Conservation (phyloP, 2,329 filamentous ascomycete species). For the Epichloe coenophiala region DNA sequence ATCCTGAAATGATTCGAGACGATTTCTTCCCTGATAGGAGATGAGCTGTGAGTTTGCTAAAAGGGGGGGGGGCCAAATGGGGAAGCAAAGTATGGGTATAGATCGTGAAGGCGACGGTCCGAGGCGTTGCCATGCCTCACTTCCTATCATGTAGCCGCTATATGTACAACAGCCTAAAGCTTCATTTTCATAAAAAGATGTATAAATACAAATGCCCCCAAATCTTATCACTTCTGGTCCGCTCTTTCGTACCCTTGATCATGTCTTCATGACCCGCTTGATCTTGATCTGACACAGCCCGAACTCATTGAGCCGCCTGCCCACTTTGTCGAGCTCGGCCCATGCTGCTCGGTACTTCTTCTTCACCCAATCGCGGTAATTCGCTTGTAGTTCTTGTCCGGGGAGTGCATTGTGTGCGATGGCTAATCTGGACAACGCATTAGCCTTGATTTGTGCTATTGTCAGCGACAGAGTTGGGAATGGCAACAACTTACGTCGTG, state of each 20-base stretch:
- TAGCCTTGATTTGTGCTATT: background rate
- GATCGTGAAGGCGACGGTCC: background rate
- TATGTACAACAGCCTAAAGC: slow-evolving; percentile 23
- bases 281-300: slow-evolving; percentile 37
- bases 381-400: slow-evolving; percentile 48
- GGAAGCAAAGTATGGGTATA: background rate
- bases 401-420: slow-evolving; percentile 63
- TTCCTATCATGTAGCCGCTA: slow-evolving; percentile 3
- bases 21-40: slow-evolving; percentile 17
- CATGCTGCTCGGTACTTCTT: slow-evolving; percentile 55
- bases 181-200: slow-evolving; percentile 14
- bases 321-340: slow-evolving; percentile 47
- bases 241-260: slow-evolving; percentile 20
- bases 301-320: slow-evolving; percentile 29
- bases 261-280: slow-evolving; percentile 33
- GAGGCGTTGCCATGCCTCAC: background rate
- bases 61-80: background rate
- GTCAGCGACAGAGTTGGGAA: background rate
- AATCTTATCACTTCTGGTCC: slow-evolving; percentile 8
- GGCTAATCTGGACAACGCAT: slow-evolving; percentile 42
- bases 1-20: slow-evolving; percentile 63
- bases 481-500: slow-evolving; percentile 49
- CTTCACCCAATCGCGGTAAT: slow-evolving; percentile 63
- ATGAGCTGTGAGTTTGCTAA: background rate
- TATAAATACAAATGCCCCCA: slow-evolving; percentile 9